Evolutionary conservation across 768 basidiomycete species (phyloP), one percentile per base, ranked within the genome.

Genomic region (Chalciporus pseudorubinellus): DNA sequence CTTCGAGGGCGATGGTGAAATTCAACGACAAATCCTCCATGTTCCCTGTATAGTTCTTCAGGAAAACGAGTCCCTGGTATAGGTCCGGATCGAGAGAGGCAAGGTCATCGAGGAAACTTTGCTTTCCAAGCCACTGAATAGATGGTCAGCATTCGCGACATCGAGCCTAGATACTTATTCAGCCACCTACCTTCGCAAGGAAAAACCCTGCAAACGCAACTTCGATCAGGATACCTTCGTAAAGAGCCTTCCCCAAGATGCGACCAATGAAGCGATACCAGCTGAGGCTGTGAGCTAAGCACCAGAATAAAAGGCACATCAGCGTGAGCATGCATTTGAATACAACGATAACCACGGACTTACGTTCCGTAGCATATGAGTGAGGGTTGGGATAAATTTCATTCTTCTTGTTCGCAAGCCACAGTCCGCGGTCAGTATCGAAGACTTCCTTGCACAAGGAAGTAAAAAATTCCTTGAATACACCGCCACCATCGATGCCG

Each of bases 391-490:
- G 97, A 63, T 98, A 99, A 40, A 99, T 73, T 69, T 98, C 93
- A 49, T 97, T 91, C 70, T 92, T 89, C 68, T 83, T 82, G 51
- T 87, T 99, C 22, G 82, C 84, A 22, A 95, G 75, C 97, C 97
- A 99, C 5, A 99, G 73, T 10, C 97, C 97, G 5, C 93, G 84
- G 62, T 98, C 84, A 2, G 89, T 87, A 62, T 99, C 93, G 55
- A 99, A 98, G 0, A 90, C 95, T 66, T 98, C 95, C 62, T 89
- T 93, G 51, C 85, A 87, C 16, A 99, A 69, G 13, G 88, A 91
- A 2, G 94, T 99, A 62, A 98, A 81, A 59, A 98, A 97, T 68
- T 98, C 97, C 67, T 98, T 99, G 77, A 97, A 98, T 5, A 98
- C 85, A 0, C 97, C 97, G 3, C 97, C 95, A 2, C 95, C 95